Percentiles rank a stretch among this genome's conserved stretches.
phyloP scores from a whole-genome alignment of 768 basidiomycete genomes.

The Mycena albidolilacea region DNA sequence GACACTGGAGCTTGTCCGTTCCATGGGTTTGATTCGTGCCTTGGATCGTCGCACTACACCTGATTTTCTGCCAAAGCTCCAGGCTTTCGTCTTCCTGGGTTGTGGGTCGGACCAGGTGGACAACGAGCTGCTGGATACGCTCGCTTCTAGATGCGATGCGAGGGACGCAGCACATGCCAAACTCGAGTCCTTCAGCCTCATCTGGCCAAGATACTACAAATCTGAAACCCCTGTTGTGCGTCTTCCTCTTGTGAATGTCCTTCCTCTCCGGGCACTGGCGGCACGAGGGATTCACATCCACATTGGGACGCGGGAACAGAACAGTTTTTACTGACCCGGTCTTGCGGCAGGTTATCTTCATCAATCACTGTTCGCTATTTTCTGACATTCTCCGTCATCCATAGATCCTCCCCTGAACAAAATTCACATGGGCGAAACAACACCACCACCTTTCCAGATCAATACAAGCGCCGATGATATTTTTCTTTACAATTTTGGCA shows the following conservation, averaged over 20 bases:
- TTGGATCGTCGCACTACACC: constrained; percentile 19
- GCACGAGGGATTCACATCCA: constrained; percentile 10
- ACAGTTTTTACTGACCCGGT: constrained; percentile 14
- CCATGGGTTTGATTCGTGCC: constrained; percentile 8
- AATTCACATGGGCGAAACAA: background rate
- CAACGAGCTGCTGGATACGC: constrained; percentile 23
- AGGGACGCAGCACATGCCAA: constrained; percentile 17
- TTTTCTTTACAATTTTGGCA: too few relatives aligned
- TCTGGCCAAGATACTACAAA: constrained; percentile 18
- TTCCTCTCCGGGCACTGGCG: constrained; percentile 11
- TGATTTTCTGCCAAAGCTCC: constrained; percentile 29
- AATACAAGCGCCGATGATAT: too few relatives aligned
- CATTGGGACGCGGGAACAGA: constrained; percentile 5
- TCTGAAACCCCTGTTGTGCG: background rate
- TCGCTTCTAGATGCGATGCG: constrained; percentile 25
- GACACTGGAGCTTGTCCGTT: constrained; percentile 16
- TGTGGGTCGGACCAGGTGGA: constrained; percentile 18
- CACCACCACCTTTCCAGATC: too few relatives aligned
- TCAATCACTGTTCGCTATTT: background rate
- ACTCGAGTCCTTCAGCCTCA: constrained; percentile 25
- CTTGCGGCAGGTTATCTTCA: constrained; percentile 10
- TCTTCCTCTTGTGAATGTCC: constrained; percentile 19
- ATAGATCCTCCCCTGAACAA: background rate
- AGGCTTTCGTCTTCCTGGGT: constrained; percentile 7
- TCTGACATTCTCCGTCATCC: background rate